Evolutionary conservation across 2,329 filamentous ascomycete genomes (phyloP).

Genomic region (Phialophora expanda): DNA sequence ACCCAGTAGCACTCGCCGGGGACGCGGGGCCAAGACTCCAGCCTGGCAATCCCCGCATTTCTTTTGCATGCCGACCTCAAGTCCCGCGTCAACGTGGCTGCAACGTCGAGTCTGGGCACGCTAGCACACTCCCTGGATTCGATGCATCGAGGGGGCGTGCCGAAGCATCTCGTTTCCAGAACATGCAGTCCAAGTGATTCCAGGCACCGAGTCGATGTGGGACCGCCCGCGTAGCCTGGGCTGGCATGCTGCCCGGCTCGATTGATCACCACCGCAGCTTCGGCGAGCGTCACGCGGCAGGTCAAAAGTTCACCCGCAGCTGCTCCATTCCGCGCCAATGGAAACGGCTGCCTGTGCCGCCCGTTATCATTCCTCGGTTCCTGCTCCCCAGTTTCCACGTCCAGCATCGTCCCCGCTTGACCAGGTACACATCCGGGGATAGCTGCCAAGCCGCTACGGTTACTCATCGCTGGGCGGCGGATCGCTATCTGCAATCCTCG

Average conservation of each 20-base stretch:
- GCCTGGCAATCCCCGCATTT: not conserved
- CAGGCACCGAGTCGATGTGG: not conserved
- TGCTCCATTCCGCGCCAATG: not conserved
- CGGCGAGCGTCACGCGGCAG: too few relatives aligned
- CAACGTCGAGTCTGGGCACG: slow-evolving; percentile 14
- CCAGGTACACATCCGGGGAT: slow-evolving; percentile 1
- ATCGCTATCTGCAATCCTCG: not conserved
- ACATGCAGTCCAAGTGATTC: not conserved
- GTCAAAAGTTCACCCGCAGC: not conserved
- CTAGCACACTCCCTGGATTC: slow-evolving; percentile 3
- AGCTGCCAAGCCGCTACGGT: slow-evolving; percentile 3
- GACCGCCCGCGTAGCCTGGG: too few relatives aligned
- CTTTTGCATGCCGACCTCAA: not conserved
- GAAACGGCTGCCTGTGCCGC: not conserved
- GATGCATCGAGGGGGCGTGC: not conserved
- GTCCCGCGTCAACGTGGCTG: slow-evolving; percentile 8
- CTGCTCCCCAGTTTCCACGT: not conserved
- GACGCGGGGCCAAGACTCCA: not conserved
- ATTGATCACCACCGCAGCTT: too few relatives aligned
- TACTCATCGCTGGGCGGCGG: slow-evolving; percentile 1
- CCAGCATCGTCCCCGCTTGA: slow-evolving; percentile 5
- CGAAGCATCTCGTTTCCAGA: slow-evolving; percentile 8
- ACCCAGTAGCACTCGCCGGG: not conserved
- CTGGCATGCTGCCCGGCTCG: too few relatives aligned
- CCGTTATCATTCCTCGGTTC: not conserved